Base-by-base conservation (phyloP, 176 grass and related monocot genomes). In the Raddia guianensis region DNA sequence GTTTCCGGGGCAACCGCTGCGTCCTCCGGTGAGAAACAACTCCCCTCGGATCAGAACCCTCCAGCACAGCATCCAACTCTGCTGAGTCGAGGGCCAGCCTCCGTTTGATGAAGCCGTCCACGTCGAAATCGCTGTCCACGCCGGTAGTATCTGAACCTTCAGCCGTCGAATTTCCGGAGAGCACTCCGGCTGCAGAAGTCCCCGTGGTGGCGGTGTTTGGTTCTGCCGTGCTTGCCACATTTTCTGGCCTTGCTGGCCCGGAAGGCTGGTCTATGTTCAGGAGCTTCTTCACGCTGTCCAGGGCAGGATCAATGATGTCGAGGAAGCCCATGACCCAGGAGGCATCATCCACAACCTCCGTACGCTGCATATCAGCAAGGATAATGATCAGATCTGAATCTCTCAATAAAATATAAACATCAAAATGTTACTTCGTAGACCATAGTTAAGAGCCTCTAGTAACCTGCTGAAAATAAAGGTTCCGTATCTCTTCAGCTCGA, bases 391-490 rank as follows among this genome's bases (percentile, higher is more conserved):
- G 21, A 56, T 58, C 44, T 59, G 9, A 2, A 65, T 65, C 40
- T 79, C 9, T 3, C 5, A 2, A 27, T 27, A 27, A 27, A 5
- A 43, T 12, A 51, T 18, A 19, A 76, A 76, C 7, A 45, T 2
- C n/a, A 58, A 84, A 86, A 44, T 27, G 33, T 48, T 43, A 34
- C n/a, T 63, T 13, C 2, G 57, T 9, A 54, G 62, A 53, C 18
- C 2, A 65, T 9, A 54, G 62, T 18, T 42, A 63, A 27, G 27
- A 27, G 44, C 46, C 8, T 68, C 52, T 58, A 94, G 82, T 86
- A 74, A 93, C 92, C 95, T 98, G 92, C 73, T 98, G 90, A 85
- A 94, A 94, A 77, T 95, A 98, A 62, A 94, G 90, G 66, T 93
- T 89, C 40, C 95, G 83, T 73, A 98, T 94, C 87, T 98, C 95